These are phyloP conservation scores for Calophaca sinica DNA, from an alignment of 306 rosid genomes.

Conservation along the genomic window DNA sequence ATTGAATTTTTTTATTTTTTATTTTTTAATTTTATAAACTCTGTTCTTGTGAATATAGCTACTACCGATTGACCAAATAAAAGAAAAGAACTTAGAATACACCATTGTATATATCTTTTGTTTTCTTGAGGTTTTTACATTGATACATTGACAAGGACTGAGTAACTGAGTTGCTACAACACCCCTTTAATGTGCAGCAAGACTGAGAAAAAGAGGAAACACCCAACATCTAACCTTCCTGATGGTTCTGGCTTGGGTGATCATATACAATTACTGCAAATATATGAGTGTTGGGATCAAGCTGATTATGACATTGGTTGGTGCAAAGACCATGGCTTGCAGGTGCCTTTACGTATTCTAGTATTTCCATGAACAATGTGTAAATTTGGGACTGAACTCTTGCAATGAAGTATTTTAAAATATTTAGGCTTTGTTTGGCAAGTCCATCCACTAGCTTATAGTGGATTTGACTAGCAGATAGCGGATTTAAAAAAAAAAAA, in stretches of 20 bases:
- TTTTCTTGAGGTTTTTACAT: constrained; percentile 27
- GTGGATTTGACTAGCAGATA: too few species aligned
- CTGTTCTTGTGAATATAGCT: constrained; percentile 28
- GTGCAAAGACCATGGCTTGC: constrained; percentile 88
- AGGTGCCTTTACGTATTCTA: constrained; percentile 58
- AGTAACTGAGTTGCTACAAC: constrained; percentile 36
- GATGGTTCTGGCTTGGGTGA: constrained; percentile 98
- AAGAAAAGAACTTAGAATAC: constrained; percentile 1
- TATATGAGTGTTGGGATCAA: constrained; percentile 80
- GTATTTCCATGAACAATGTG: constrained; percentile 22
- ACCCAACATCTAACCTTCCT: constrained; percentile 65
- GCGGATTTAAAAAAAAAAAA: too few species aligned
- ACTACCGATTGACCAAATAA: constrained; percentile 9
- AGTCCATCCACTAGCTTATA: too few species aligned
- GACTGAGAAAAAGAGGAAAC: constrained; percentile 88
- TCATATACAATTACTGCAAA: constrained; percentile 90
- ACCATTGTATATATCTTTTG: constrained; percentile 13
- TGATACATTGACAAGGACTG: constrained; percentile 19
- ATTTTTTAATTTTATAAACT: neutral
- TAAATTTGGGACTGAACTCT: constrained; percentile 32
- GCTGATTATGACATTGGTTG: constrained; percentile 74
- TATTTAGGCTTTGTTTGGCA: constrained; percentile 7
- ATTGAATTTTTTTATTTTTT: neutral
- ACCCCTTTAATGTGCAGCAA: constrained; percentile 59
- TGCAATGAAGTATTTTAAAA: constrained; percentile 38